These are phyloP conservation scores for Lepidium africanum DNA, from an alignment of 345 rosid species.

Conservation along the genomic window DNA sequence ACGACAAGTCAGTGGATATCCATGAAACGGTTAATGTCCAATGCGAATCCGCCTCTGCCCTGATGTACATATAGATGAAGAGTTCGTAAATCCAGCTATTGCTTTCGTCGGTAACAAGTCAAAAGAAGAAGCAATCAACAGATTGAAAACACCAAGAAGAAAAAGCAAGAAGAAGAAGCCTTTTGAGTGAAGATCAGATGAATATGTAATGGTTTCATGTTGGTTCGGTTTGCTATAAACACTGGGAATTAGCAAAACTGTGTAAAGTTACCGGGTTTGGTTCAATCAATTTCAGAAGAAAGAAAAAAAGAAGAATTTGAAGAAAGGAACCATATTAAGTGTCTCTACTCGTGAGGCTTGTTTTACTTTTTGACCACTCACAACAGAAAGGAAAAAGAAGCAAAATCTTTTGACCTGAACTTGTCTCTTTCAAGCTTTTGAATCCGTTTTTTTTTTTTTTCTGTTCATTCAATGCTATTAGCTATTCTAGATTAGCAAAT, in stretches of 20 bases:
- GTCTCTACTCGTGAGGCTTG: background rate
- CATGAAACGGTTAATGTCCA: slow-evolving; percentile 3
- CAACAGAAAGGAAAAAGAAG: background rate
- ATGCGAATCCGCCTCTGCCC: slow-evolving; percentile 14
- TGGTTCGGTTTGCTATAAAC: slow-evolving; percentile 13
- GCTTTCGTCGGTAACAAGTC: background rate
- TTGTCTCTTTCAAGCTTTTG: slow-evolving; percentile 18
- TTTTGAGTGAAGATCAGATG: background rate
- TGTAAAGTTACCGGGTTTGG: slow-evolving; percentile 21
- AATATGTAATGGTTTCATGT: slow-evolving; percentile 4
- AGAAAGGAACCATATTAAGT: background rate
- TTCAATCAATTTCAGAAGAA: slow-evolving; percentile 1
- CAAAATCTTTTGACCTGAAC: slow-evolving; percentile 20
- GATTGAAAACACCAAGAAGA: slow-evolving; percentile 4
- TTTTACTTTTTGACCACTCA: slow-evolving; percentile 22
- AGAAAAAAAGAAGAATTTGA: background rate
- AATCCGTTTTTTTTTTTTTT: background rate
- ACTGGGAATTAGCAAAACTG: background rate
- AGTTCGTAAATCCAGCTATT: slow-evolving; percentile 9
- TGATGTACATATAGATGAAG: slow-evolving; percentile 22
- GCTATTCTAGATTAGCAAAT: slow-evolving; percentile 1
- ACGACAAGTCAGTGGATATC: background rate
- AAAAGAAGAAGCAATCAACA: background rate
- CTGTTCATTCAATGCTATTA: background rate
- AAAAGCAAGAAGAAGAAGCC: background rate